These are phyloP conservation scores for Lactifluus echinatus DNA, from an alignment of 768 basidiomycete species.

Conservation along the genomic window DNA sequence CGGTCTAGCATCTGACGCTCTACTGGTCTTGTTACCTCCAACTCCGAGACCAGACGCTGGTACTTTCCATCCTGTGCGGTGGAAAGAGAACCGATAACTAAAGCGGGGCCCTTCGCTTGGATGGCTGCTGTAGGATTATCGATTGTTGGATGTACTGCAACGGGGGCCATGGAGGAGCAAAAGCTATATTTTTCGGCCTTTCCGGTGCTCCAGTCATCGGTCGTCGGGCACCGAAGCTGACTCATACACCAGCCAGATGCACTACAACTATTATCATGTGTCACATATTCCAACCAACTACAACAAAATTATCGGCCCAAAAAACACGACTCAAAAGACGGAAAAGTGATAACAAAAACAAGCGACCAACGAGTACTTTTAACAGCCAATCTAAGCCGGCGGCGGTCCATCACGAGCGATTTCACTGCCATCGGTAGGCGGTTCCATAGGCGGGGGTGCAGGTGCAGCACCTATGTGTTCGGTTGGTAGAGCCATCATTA, in stretches of 20 bases:
- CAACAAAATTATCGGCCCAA: neutral
- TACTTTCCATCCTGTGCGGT: slow-evolving; percentile 78
- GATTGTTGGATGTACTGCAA: slow-evolving; percentile 36
- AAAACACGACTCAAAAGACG: neutral
- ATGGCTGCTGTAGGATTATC: slow-evolving; percentile 23
- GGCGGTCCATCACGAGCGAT: slow-evolving; percentile 17
- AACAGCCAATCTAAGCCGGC: slow-evolving; percentile 11
- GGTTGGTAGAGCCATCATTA: slow-evolving; percentile 41
- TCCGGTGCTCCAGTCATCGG: neutral
- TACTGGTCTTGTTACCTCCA: slow-evolving; percentile 47
- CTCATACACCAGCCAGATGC: too few relatives aligned
- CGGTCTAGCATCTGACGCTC: slow-evolving; percentile 81
- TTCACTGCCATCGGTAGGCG: slow-evolving; percentile 12
- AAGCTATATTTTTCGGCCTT: neutral
- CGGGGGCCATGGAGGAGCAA: slow-evolving; percentile 46
- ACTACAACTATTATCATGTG: too few relatives aligned
- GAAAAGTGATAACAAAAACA: neutral
- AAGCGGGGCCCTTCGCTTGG: slow-evolving; percentile 38
- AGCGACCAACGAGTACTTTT: neutral
- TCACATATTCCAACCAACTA: neutral
- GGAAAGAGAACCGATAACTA: slow-evolving; percentile 69
- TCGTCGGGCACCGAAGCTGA: slow-evolving; percentile 5
- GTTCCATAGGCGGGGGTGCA: slow-evolving; percentile 17
- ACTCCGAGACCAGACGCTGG: slow-evolving; percentile 54
- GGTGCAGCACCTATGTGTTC: slow-evolving; percentile 14